phyloP scores from a whole-genome alignment of 345 rosid species.

The Arabis hirsuta region DNA sequence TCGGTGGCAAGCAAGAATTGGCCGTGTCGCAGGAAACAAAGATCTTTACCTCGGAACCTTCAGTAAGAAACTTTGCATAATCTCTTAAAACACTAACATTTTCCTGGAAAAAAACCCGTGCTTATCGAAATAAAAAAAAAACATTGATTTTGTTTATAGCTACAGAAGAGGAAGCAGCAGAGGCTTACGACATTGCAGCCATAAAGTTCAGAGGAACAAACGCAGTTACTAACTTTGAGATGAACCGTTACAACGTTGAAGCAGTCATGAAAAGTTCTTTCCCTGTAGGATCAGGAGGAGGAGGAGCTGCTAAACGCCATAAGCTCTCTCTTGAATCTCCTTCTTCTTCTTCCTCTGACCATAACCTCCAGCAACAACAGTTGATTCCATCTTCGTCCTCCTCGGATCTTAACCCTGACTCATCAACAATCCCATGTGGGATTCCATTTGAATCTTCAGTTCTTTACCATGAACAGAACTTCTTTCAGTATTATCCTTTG shows the following conservation, averaged over 20 bases:
- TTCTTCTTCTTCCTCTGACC: constrained; percentile 48
- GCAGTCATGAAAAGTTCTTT: constrained; percentile 72
- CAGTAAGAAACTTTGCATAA: constrained; percentile 46
- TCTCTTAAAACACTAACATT: background rate
- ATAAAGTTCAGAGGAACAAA: constrained; percentile 84
- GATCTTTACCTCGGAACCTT: constrained; percentile 96
- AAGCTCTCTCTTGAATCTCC: constrained; percentile 63
- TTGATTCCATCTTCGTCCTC: constrained; percentile 39
- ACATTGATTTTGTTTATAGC: constrained; percentile 46
- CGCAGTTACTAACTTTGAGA: constrained; percentile 96
- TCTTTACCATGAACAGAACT: constrained; percentile 20
- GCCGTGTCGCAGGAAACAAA: constrained; percentile 97
- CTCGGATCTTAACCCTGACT: constrained; percentile 33
- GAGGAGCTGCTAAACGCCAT: constrained; percentile 76
- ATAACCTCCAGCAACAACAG: constrained; percentile 50
- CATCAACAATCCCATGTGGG: constrained; percentile 33
- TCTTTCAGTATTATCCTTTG: constrained; percentile 34
- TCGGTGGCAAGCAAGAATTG: constrained; percentile 98
- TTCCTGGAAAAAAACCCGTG: background rate
- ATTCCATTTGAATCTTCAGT: constrained; percentile 31
- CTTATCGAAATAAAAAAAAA: background rate
- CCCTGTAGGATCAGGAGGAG: constrained; percentile 57
- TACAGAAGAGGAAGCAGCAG: constrained; percentile 97
- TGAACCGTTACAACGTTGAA: constrained; percentile 83
- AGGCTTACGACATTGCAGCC: constrained; percentile 96